Base-by-base conservation (phyloP, 768 basidiomycete species). In the Suillus alpinus region DNA sequence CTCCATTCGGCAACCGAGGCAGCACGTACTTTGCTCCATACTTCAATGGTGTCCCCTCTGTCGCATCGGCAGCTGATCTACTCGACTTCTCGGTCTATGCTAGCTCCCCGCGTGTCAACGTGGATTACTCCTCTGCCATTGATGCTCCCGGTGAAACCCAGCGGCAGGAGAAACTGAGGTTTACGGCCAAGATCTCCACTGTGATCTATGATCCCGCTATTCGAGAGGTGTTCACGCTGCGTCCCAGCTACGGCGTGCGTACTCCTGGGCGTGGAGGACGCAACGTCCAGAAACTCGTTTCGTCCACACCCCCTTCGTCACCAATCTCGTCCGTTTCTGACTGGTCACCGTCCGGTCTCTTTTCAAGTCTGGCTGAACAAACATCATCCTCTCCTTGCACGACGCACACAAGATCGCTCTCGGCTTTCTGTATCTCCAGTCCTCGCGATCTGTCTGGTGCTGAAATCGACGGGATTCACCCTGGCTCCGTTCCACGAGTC, bases 191-290 rank as follows among this genome's bases (percentile, higher is more conserved):
- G 49, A 57, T 29, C 9, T 34, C 56, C n/a, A 55, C 56, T n/a
- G n/a, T 57, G 18, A 18, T 53, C 56, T 57, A 31, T 7, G 47
- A 31, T 23, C 59, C 60, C 8, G 65, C 56, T 59, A 59, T 47
- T 26, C 63, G 58, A 46, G 58, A 65, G 6, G 51, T 65, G 0
- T 65, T 63, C 41, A 29, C 61, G 49, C 56, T 57, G 20, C 41
- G 49, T 57, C 56, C 52, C 8, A 53, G 60, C 46, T 61, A 63
- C 32, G 57, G 50, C 32, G 39, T 60, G 1, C 67, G 64, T 26
- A 43, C 66, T 39, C 66, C 69, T 8, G 52, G 36, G 6, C 9
- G 16, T 37, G 52, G 52, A 10, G 36, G 20, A 37, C 52, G 52
- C 36, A 53, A 36, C 52, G 37, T 37, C 36, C 34, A 20, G 36